Evolutionary conservation across 352 stramenopile species (phyloP), one percentile per base, ranked within the genome.

Genomic region (Globisporangium radiosum): DNA sequence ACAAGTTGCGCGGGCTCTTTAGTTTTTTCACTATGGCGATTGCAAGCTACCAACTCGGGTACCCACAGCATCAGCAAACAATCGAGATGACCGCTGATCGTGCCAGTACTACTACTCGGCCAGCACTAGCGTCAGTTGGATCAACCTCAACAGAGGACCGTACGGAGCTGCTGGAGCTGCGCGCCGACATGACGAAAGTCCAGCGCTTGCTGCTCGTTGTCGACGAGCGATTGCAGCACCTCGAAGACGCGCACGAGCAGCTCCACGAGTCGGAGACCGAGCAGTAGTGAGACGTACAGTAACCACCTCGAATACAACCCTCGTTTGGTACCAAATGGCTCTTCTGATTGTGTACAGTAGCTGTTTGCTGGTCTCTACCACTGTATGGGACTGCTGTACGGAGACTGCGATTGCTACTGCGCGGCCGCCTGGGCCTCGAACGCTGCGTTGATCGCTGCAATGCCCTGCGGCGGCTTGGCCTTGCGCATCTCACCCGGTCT

Each of bases 401-500:
- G 17, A n/a, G n/a, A 11, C 39, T 44, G 14, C n/a, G 37, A 1
- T 17, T 25, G 17, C n/a, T 33, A 36, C 50, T 56, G 48, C 50
- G 49, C 38, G 9, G 48, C 47, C 40, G 54, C 57, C 62, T 78
- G 59, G 19, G 68, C 69, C 44, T 85, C 75, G 57, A 87, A 81
- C 6, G 72, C 71, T 15, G 62, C 69, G 14, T 74, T 66, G 58
- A 73, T 70, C 44, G 77, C 79, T 11, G 80, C 73, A 50, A 90
- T 74, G 45, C 80, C 77, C 56, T 81, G 73, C 4, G 71, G 66
- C 39, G 81, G 81, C 63, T 83, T 86, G 11, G 81, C 75, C 71
- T 90, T 90, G 59, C 85, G 85, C 64, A 93, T 90, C 80, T 95
- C 85, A 62, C 85, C 85, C 15, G 78, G 78, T 69, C 85, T 92